Evolutionary conservation across 2,329 filamentous ascomycete species (phyloP), one percentile per base, ranked within the genome.

Genomic region (Cercospora janseana): DNA sequence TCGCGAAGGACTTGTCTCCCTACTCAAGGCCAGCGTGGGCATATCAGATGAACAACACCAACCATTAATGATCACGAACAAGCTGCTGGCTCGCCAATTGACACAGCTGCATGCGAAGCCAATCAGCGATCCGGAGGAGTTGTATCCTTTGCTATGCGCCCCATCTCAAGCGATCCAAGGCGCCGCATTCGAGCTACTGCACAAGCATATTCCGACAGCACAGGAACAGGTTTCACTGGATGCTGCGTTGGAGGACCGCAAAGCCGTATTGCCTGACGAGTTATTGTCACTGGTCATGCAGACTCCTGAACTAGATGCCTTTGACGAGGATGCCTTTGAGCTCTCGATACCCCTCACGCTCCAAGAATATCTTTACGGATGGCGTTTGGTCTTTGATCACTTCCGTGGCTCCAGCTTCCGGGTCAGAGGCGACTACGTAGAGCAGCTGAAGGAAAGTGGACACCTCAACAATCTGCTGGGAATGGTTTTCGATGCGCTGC

Each of bases 321-420:
- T 89, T 37, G 75, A 79, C 0, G 82, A 87, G 38, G 79, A 85
- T 6, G 74, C 79, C 27, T 81, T 90, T 16, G 77, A 83, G 4
- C 75, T 80, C 12, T 73, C 66, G 26, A 86, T 91, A 60, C 89
- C 89, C 8, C 73, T 81, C 0, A 65, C 79, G 0, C 75, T 95
- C 40, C 82, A 89, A 45, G 82, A 85, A 7, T 98, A 96, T 63
- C 76, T 98, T 2, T 75, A 95, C 21, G 87, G 88, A 8, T 98
- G 93, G 93, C 81, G 88, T 56, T 76, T 97, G 1, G 78, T 96
- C 0, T 97, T 95, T 64, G 89, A 95, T 60, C 85, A 92, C 35
- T 94, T 92, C 64, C 54, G 53, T 10, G 62, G 62, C 21, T 64
- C 67, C 4, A 69, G 91, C 0, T 85, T 87, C 67, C 88, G 89